Evolutionary conservation across 1,284 basidiomycete species (phyloP), one percentile per base, ranked within the genome.

Genomic region (Neotropicomus parvogracilis): DNA sequence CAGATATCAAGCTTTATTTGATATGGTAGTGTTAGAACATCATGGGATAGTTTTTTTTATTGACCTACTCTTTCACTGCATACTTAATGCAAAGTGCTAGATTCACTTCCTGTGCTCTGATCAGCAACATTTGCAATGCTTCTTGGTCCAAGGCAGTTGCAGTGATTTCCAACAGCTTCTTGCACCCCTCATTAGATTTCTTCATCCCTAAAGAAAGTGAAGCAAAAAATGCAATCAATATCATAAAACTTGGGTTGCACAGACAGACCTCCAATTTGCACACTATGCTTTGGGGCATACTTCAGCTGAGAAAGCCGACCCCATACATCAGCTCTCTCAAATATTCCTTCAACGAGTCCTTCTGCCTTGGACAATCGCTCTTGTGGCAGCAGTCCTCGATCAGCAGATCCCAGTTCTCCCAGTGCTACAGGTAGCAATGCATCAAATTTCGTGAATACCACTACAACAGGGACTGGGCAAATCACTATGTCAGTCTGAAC

Each of bases 171-270:
- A 54, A 19, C 3, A 54, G 33, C 6, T 16, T 11, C 0, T 11
- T 26, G 14, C 44, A 53, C 24, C 33, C 50, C 4, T 21, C 26
- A 9, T 38, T 21, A 29, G 46, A 54, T 2, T 26, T 35, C 29
- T 53, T 11, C 47, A 49, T 41, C 4, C 31, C 47, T 54, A 6
- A 8, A n/a, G n/a, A n/a, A n/a, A n/a, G n/a, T n/a, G n/a, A n/a
- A n/a, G n/a, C n/a, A n/a, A n/a, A n/a, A n/a, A n/a, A n/a, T n/a
- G n/a, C n/a, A n/a, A n/a, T n/a, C n/a, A n/a, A n/a, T n/a, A n/a
- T n/a, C n/a, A n/a, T n/a, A n/a, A n/a, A n/a, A n/a, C n/a, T n/a
- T n/a, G n/a, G n/a, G n/a, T n/a, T n/a, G n/a, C n/a, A n/a, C n/a
- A n/a, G n/a, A 44, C 34, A 36, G 11, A 34, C 45, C 45, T 29